Evolutionary conservation across 1,284 basidiomycete species (phyloP).

Genomic region (Ustilago hordei): DNA sequence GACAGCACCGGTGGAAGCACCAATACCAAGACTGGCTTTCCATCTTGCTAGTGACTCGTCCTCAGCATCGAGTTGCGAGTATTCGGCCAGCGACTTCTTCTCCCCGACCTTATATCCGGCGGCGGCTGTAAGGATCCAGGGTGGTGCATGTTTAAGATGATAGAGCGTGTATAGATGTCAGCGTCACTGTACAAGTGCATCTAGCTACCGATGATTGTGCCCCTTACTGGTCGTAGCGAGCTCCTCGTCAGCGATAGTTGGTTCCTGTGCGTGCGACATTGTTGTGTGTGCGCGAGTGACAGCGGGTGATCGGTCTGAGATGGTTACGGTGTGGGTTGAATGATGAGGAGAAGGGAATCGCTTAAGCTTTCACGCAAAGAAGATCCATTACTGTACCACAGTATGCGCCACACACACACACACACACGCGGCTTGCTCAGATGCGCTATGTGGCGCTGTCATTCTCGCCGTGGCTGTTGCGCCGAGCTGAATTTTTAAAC

Average conservation of each 20-base stretch:
- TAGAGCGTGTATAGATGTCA: background rate
- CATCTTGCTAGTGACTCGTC: constrained; percentile 84
- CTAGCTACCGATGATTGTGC: background rate
- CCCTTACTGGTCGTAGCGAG: constrained; percentile 52
- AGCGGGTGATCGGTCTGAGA: background rate
- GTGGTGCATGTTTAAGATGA: background rate
- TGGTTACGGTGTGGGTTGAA: constrained; percentile 11
- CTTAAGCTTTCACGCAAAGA: constrained; percentile 9
- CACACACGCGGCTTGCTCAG: constrained; percentile 1
- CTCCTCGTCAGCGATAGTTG: constrained; percentile 51
- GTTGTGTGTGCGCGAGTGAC: background rate
- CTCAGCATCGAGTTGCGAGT: constrained; percentile 78
- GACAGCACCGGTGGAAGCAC: constrained; percentile 70
- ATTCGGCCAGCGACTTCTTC: constrained; percentile 73
- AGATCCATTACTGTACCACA: background rate
- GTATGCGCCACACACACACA: background rate
- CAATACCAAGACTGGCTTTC: constrained; percentile 89
- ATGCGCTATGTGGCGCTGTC: background rate
- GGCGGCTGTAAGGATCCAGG: constrained; percentile 47
- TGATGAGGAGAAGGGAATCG: background rate
- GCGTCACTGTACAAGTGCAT: background rate
- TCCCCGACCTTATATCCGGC: constrained; percentile 69
- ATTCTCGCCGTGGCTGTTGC: background rate
- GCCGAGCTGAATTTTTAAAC: background rate
- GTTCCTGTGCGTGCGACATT: constrained; percentile 56